A percentile compares a stretch with the other conserved stretches of the same genome.
Conservation (phyloP, 306 rosid genomes). For the Cicer judaicum region DNA sequence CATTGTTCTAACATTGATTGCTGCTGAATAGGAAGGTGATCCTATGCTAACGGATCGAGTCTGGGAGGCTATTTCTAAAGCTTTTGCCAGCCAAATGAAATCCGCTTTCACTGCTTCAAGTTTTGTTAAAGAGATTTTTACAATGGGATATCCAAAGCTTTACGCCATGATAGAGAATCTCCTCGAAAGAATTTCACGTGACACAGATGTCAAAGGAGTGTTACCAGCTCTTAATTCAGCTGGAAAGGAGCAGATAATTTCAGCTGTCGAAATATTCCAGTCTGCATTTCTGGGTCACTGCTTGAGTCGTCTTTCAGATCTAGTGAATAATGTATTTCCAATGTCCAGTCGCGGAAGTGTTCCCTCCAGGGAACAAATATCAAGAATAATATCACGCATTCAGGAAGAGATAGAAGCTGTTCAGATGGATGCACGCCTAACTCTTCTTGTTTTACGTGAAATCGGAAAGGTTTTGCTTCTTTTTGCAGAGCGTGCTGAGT, state of each 20-base stretch:
- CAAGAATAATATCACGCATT: slow-evolving; percentile 75
- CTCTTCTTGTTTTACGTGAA: slow-evolving; percentile 96
- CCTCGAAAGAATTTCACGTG: slow-evolving; percentile 92
- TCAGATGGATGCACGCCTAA: slow-evolving; percentile 89
- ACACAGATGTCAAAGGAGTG: slow-evolving; percentile 93
- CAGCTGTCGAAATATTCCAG: slow-evolving; percentile 94
- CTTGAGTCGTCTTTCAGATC: slow-evolving; percentile 91
- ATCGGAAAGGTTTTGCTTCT: slow-evolving; percentile 91
- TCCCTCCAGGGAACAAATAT: slow-evolving; percentile 92
- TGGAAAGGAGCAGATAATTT: slow-evolving; percentile 80
- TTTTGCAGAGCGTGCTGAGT: slow-evolving; percentile 86
- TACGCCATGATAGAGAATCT: slow-evolving; percentile 90
- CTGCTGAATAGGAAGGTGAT: slow-evolving; percentile 83
- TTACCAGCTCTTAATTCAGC: slow-evolving; percentile 81
- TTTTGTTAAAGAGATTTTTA: slow-evolving; percentile 93
- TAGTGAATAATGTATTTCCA: slow-evolving; percentile 89
- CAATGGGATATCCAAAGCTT: slow-evolving; percentile 93
- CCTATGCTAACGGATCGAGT: slow-evolving; percentile 82
- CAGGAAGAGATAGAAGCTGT: slow-evolving; percentile 97
- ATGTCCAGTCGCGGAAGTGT: slow-evolving; percentile 95
- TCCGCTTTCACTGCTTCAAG: slow-evolving; percentile 97
- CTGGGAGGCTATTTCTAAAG: slow-evolving; percentile 96
- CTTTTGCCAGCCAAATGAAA: slow-evolving; percentile 94
- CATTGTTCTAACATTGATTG: slow-evolving; percentile 39
- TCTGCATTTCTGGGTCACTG: slow-evolving; percentile 87